A percentile compares a stretch with the other conserved stretches of the same genome.
Conservation (phyloP, 257 asterid species). For the Solanum sparsipilum region DNA sequence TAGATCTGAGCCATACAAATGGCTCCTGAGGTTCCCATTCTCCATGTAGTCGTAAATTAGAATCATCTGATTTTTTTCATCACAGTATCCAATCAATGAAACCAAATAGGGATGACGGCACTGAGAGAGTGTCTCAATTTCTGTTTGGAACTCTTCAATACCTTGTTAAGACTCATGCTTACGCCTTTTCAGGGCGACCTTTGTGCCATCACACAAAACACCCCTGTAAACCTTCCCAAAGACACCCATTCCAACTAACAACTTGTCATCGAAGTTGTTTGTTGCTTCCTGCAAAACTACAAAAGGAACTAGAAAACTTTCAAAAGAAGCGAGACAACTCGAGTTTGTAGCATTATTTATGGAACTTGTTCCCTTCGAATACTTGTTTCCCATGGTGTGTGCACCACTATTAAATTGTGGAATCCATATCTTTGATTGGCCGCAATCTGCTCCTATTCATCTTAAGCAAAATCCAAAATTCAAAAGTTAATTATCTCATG, state of each 20-base stretch:
- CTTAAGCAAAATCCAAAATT: no score
- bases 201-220: slow-evolving; percentile 8
- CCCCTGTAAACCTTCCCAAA: slow-evolving; percentile 11
- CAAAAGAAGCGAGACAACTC: neutral
- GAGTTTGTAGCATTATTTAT: neutral
- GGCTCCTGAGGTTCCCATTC: neutral
- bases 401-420: no score
- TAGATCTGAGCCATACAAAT: neutral
- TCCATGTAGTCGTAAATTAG: neutral
- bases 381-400: neutral
- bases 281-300: neutral
- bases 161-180: neutral
- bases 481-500: no score
- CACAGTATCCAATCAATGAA: neutral
- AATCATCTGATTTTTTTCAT: neutral
- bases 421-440: no score
- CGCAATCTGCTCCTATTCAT: no score
- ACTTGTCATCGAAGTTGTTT: neutral
- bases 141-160: neutral
- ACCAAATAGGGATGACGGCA: neutral
- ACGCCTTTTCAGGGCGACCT: slow-evolving; percentile 1
- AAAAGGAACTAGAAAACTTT: neutral
- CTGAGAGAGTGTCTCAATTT: neutral
- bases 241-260: neutral
- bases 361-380: neutral